phyloP scores from a whole-genome alignment of 2,329 filamentous ascomycete genomes.

The Colletotrichum phormii region DNA sequence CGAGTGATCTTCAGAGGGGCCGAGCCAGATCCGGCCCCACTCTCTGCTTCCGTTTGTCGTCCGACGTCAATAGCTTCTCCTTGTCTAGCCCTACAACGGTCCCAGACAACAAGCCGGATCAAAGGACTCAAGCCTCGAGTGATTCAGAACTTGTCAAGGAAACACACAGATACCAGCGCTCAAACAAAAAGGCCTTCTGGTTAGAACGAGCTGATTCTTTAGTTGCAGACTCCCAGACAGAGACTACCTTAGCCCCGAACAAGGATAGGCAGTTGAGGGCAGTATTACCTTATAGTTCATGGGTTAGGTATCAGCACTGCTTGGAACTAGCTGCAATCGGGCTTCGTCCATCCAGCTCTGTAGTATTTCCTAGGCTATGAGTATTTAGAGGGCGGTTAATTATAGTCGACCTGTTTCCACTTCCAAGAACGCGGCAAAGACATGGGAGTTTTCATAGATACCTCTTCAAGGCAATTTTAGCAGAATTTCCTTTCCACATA shows the following conservation, averaged over 20 bases:
- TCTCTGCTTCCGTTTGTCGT: background rate
- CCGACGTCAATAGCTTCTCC: background rate
- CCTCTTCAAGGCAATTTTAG: too few relatives aligned
- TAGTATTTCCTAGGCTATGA: background rate
- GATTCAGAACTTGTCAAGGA: background rate
- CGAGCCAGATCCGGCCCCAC: constrained; percentile 23
- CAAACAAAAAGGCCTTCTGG: background rate
- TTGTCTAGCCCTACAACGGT: background rate
- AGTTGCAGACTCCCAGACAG: background rate
- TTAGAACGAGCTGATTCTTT: background rate
- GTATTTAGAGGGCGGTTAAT: background rate
- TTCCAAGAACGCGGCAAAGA: background rate
- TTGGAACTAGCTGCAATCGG: background rate
- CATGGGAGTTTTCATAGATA: too few relatives aligned
- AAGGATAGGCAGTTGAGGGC: background rate
- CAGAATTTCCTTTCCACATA: too few relatives aligned
- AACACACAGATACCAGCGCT: background rate
- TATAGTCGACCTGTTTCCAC: background rate
- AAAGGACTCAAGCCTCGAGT: background rate
- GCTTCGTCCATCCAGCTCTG: background rate
- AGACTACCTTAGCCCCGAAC: background rate
- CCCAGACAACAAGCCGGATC: background rate
- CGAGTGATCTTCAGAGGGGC: constrained; percentile 17
- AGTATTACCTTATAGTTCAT: background rate
- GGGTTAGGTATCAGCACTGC: background rate